These are phyloP conservation scores for Didymella pomorum DNA, from an alignment of 2,329 filamentous ascomycete species.

Conservation along the genomic window DNA sequence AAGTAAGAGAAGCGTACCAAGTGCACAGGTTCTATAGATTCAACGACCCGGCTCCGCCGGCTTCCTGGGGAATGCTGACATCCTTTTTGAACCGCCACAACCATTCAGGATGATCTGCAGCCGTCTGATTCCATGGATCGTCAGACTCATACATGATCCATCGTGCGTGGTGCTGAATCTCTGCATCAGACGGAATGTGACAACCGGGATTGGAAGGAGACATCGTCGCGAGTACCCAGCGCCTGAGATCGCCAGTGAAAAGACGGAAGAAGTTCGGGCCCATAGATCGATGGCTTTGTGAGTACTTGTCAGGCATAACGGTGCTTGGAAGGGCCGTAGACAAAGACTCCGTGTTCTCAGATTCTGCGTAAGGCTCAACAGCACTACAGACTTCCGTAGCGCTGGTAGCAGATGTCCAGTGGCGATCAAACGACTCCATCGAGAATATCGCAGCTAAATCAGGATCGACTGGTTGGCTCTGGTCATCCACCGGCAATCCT, in stretches of 20 bases:
- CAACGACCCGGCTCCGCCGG: background rate
- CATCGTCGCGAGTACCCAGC: conserved; percentile 34
- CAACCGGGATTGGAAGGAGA: conserved; percentile 31
- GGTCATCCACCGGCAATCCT: background rate
- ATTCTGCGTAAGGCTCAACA: background rate
- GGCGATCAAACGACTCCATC: background rate
- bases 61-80: conserved; percentile 14
- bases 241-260: conserved; percentile 28
- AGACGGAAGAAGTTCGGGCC: conserved; percentile 11
- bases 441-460: background rate
- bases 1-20: background rate
- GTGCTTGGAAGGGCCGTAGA: background rate
- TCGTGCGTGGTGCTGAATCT: conserved; percentile 44
- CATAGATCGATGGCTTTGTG: conserved; percentile 1
- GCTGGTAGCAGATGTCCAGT: background rate
- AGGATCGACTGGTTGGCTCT: background rate
- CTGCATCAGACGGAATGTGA: conserved; percentile 38
- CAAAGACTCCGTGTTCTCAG: background rate
- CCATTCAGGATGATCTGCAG: conserved; percentile 45
- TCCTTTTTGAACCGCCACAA: conserved; percentile 40
- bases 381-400: background rate
- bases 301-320: background rate
- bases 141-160: conserved; percentile 43
- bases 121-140: conserved; percentile 49
- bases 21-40: background rate